Evolutionary conservation across 2,329 filamentous ascomycete genomes (phyloP).

Genomic region (Fusarium pininemorale): DNA sequence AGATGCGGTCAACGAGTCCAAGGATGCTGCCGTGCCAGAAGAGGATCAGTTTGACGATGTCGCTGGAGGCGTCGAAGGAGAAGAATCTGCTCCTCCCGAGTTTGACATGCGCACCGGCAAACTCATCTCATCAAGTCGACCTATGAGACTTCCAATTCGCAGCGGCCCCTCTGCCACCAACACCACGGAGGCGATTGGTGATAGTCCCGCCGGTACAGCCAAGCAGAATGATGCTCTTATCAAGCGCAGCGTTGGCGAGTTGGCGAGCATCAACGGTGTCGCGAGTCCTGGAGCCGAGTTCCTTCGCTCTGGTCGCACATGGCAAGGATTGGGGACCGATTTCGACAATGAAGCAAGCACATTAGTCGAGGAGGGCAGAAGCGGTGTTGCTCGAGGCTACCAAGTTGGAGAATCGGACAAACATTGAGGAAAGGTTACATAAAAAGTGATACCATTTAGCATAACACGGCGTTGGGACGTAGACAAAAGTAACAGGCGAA

Average conservation of each 20-base stretch:
- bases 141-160: constrained; percentile 66
- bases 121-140: constrained; percentile 80
- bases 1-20: constrained; percentile 26
- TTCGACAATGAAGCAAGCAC: constrained; percentile 72
- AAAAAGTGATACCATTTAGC: constrained; percentile 23
- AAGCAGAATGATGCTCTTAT: constrained; percentile 56
- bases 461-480: constrained; percentile 22
- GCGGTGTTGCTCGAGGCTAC: constrained; percentile 90
- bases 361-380: constrained; percentile 83
- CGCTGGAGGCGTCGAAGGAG: constrained; percentile 61
- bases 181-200: background rate
- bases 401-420: constrained; percentile 67
- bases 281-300: constrained; percentile 93
- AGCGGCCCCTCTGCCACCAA: constrained; percentile 16
- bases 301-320: constrained; percentile 82
- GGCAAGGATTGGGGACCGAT: constrained; percentile 91
- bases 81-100: constrained; percentile 83
- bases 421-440: constrained; percentile 34
- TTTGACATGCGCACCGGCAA: constrained; percentile 91
- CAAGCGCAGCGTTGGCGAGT: constrained; percentile 68
- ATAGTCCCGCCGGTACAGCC: background rate
- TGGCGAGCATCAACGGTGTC: constrained; percentile 84
- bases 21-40: constrained; percentile 9
- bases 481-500: constrained; percentile 10
- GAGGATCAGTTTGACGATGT: constrained; percentile 46